These are phyloP conservation scores for Scedosporium dehoogii DNA, from an alignment of 2,329 filamentous ascomycete species.

Conservation along the genomic window DNA sequence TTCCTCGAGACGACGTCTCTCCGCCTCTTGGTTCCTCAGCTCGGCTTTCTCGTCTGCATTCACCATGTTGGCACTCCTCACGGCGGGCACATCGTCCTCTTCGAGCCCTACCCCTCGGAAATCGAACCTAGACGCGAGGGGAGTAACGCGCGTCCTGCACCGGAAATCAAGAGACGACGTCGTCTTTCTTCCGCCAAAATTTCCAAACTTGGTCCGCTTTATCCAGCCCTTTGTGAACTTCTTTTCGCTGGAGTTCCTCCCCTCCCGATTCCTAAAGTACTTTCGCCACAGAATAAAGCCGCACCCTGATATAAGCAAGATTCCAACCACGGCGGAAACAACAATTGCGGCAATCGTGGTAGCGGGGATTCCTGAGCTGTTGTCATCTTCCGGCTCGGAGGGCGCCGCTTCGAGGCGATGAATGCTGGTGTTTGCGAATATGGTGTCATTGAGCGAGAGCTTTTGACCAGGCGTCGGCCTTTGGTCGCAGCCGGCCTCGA, in stretches of 20 bases:
- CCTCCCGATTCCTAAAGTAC: slow-evolving; percentile 32
- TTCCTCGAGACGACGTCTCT: not conserved
- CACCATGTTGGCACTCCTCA: not conserved
- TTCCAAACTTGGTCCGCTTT: not conserved
- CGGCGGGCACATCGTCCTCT: slow-evolving; percentile 15
- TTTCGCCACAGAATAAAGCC: slow-evolving; percentile 23
- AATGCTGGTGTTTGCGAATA: slow-evolving; percentile 26
- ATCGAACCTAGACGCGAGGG: slow-evolving; percentile 24
- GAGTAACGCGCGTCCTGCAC: slow-evolving; percentile 36
- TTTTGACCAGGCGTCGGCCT: slow-evolving; percentile 25
- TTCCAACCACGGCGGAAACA: slow-evolving; percentile 26
- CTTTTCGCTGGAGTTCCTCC: slow-evolving; percentile 20
- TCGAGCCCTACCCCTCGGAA: slow-evolving; percentile 18
- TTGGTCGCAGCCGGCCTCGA: slow-evolving; percentile 41
- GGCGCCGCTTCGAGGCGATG: slow-evolving; percentile 15
- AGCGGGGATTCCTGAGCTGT: not conserved
- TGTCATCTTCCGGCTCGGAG: not conserved
- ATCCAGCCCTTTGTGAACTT: not conserved
- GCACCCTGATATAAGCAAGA: slow-evolving; percentile 28
- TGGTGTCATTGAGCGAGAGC: slow-evolving; percentile 32
- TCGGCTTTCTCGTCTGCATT: slow-evolving; percentile 9
- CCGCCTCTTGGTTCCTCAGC: not conserved
- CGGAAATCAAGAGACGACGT: slow-evolving; percentile 39
- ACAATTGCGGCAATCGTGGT: slow-evolving; percentile 15
- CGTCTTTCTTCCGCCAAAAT: slow-evolving; percentile 11